Evolutionary conservation across 2,329 filamentous ascomycete genomes (phyloP), one percentile per base, ranked within the genome.

Genomic region (Beauveria varroae): DNA sequence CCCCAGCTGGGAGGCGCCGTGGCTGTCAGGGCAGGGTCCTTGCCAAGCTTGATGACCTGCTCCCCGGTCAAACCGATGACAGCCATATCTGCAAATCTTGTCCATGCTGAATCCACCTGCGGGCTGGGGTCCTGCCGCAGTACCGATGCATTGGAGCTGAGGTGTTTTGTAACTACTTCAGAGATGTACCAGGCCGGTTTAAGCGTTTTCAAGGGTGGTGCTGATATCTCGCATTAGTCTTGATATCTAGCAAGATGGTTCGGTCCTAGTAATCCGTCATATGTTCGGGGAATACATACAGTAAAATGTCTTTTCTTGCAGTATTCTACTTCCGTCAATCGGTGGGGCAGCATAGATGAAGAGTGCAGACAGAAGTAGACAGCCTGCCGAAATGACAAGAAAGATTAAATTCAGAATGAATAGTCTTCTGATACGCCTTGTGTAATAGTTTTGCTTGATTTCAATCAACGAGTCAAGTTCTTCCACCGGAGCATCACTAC

Each of bases 1-100:
- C 41, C 54, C 61, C 61, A 62, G 55, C 52, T 43, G 1, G 40
- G 26, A n/a, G 61, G 61, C 22, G 61, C 55, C 55, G 55, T 62
- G 34, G 55, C 37, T 1, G 52, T 41, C 12, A 51, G 28, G 10
- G n/a, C n/a, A 9, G 61, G 55, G 30, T 59, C 46, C 30, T 62
- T 62, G n/a, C 55, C 55, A 5, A 62, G 47, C 5, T 26, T 26
- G 18, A 18, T 20, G 61, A 62, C 47, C 24, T 62, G 61, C 6
- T 59, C 40, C n/a, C 9, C n/a, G 12, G 47, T 59, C 18, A 62
- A 9, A 22, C 55, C 37, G n/a, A 62, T 62, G 1, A 62, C 16
- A 10, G 49, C 61, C 28, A 62, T 51, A 16, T 59, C 55, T 24
- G 61, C 30, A 18, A 62, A 43, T 12, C 49, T 41, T 6, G 41